Evolutionary conservation across 164 flowering plant species (phyloP), one percentile per base, ranked within the genome.

Genomic region (Chimonanthus salicifolius): DNA sequence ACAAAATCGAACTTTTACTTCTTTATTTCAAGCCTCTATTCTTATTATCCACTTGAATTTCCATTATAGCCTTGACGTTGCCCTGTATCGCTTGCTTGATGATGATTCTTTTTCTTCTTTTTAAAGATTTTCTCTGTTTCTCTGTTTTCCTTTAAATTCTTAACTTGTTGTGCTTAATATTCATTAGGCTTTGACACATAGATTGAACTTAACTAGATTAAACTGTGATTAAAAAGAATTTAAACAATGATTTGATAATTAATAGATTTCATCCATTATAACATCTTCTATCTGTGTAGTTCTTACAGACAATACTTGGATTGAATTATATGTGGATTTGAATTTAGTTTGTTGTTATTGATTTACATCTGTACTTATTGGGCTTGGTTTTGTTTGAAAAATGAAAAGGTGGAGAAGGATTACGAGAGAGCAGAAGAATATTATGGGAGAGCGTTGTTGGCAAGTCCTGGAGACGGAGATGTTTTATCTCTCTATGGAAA

Each of bases 371-470:
- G 4, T 77, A 44, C 3, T 6, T 5, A 2, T 20, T 50, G 44
- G 10, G 2, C 33, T 62, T 76, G 64, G 71, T 68, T 47, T 62
- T 18, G 60, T 15, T 2, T 48, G 64, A 67, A 6, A 7, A 51
- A 9, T 45, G 48, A 20, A 33, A 46, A 92, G 98, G 93, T 90
- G 71, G 89, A 83, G 80, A 81, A 74, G 66, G 91, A 93, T 72
- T 43, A 44, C 43, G 85, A 13, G 70, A 82, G 80, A 81, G 98
- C 97, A 7, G 94, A 88, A 64, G 92, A 90, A 79, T 93, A 82
- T 64, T 91, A 90, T 74, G 90, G 89, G 21, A 88, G 94, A 74
- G 97, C 97, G 8, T 88, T 93, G 16, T 73, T 93, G 64, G 89
- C 89, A 58, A 83, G 76, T 75, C 93, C 91, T 3, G 89, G 85